Conservation (phyloP, 768 basidiomycete species). For the Pilatotrama ljubarskyi region DNA sequence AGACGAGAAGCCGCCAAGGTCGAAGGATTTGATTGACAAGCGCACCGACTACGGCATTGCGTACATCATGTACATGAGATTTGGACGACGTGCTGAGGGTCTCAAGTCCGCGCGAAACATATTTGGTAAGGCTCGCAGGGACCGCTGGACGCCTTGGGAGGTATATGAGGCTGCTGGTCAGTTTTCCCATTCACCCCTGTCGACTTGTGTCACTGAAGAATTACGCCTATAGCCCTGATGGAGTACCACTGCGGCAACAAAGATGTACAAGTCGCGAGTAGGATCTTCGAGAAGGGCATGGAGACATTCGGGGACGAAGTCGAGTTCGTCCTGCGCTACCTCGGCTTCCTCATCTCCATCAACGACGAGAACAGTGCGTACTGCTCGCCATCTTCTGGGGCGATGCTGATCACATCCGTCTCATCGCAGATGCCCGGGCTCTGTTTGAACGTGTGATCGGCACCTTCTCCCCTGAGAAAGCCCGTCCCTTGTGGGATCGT, state of each 20-base stretch:
- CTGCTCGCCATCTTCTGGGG: neutral
- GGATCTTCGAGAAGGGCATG: slow-evolving; percentile 93
- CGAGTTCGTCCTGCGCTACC: slow-evolving; percentile 85
- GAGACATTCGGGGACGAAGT: slow-evolving; percentile 80
- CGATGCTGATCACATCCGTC: slow-evolving; percentile 5
- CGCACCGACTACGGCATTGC: slow-evolving; percentile 75
- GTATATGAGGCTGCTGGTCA: slow-evolving; percentile 90
- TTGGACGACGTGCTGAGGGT: slow-evolving; percentile 84
- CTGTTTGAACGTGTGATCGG: slow-evolving; percentile 88
- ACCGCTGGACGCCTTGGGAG: slow-evolving; percentile 83
- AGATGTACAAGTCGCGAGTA: slow-evolving; percentile 73
- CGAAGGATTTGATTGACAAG: slow-evolving; percentile 58
- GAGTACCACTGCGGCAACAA: slow-evolving; percentile 86
- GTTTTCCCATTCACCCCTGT: slow-evolving; percentile 15
- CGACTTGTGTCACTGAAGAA: neutral
- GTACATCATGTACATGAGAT: slow-evolving; percentile 92
- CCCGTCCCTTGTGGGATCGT: slow-evolving; percentile 89
- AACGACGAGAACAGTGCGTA: slow-evolving; percentile 93
- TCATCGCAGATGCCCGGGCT: slow-evolving; percentile 81
- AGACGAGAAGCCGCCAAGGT: slow-evolving; percentile 54
- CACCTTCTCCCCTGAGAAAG: slow-evolving; percentile 75
- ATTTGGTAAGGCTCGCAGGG: slow-evolving; percentile 81
- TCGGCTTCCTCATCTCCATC: slow-evolving; percentile 90
- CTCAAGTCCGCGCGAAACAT: slow-evolving; percentile 74
- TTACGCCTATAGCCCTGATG: slow-evolving; percentile 66